Conservation (phyloP, 306 rosid species). For the Adenanthera pavonina region DNA sequence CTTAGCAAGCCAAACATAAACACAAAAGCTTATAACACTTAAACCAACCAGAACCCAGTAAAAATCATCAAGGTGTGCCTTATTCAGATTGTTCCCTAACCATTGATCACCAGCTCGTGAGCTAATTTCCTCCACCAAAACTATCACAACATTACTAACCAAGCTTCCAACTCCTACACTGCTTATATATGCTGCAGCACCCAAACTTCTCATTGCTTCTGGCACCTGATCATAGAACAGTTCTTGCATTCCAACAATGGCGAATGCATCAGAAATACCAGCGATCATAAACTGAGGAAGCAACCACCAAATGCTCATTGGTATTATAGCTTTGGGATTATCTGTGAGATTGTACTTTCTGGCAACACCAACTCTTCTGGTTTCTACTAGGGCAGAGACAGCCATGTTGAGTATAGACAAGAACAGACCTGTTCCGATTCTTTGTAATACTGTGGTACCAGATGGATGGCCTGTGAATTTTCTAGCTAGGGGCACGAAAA, state of each 20-base stretch:
- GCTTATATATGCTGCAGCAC: neutral
- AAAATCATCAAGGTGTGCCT: neutral
- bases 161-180: neutral
- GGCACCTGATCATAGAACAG: neutral
- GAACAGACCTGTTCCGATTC: conserved; percentile 63
- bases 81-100: neutral
- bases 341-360: conserved; percentile 47
- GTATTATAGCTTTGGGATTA: conserved; percentile 47
- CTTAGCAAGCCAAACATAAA: neutral
- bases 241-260: neutral
- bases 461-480: conserved; percentile 50
- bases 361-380: conserved; percentile 58
- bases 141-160: neutral
- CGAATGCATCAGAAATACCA: neutral
- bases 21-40: neutral
- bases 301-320: conserved; percentile 75
- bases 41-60: neutral
- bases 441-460: conserved; percentile 68
- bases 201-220: neutral
- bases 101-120: neutral
- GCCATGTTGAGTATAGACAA: conserved; percentile 63
- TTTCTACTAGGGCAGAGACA: conserved; percentile 56
- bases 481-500: conserved; percentile 44
- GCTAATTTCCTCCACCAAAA: neutral
- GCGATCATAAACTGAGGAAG: conserved; percentile 63